Evolutionary conservation across 176 grass and related monocot species (phyloP).

Genomic region (Musa beccarii): DNA sequence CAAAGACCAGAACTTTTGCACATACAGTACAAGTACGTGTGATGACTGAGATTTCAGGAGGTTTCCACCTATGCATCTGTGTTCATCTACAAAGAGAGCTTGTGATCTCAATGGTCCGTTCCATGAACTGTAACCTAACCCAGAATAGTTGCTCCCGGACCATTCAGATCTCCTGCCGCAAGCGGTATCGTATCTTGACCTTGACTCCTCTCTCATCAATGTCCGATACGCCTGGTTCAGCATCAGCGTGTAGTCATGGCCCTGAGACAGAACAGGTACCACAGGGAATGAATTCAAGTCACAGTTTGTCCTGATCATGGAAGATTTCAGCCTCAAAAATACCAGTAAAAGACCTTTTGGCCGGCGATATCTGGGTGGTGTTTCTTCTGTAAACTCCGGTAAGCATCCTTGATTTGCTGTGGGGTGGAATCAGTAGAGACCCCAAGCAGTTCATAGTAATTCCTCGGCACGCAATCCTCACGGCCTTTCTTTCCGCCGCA

Average conservation of each 20-base stretch:
- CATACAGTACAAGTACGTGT: too few relatives aligned
- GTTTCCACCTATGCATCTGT: slow-evolving; percentile 52
- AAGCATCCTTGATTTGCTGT: slow-evolving; percentile 59
- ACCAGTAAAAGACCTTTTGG: slow-evolving; percentile 28
- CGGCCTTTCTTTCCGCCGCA: slow-evolving; percentile 35
- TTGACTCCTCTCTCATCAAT: slow-evolving; percentile 24
- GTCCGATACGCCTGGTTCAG: slow-evolving; percentile 52
- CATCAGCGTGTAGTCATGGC: slow-evolving; percentile 41
- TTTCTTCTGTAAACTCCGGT: slow-evolving; percentile 68
- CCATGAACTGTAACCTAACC: slow-evolving; percentile 53
- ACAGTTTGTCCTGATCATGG: too few relatives aligned
- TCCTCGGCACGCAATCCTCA: slow-evolving; percentile 3
- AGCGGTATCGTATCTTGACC: slow-evolving; percentile 13
- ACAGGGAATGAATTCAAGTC: too few relatives aligned
- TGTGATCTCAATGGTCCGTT: slow-evolving; percentile 45
- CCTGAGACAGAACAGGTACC: too few relatives aligned
- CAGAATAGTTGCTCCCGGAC: slow-evolving; percentile 23
- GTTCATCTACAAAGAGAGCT: slow-evolving; percentile 57
- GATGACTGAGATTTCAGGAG: too few relatives aligned
- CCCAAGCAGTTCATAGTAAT: slow-evolving; percentile 48
- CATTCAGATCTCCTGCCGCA: slow-evolving; percentile 15
- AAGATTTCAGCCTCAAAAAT: slow-evolving; percentile 19
- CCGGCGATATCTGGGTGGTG: slow-evolving; percentile 67
- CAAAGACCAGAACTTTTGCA: too few relatives aligned
- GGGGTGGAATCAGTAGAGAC: slow-evolving; percentile 38